Percentiles rank a stretch among this genome's conserved stretches.
These are phyloP conservation scores for Neofusicoccum ribis DNA, from an alignment of 2,329 filamentous ascomycete genomes.

Conservation along the genomic window DNA sequence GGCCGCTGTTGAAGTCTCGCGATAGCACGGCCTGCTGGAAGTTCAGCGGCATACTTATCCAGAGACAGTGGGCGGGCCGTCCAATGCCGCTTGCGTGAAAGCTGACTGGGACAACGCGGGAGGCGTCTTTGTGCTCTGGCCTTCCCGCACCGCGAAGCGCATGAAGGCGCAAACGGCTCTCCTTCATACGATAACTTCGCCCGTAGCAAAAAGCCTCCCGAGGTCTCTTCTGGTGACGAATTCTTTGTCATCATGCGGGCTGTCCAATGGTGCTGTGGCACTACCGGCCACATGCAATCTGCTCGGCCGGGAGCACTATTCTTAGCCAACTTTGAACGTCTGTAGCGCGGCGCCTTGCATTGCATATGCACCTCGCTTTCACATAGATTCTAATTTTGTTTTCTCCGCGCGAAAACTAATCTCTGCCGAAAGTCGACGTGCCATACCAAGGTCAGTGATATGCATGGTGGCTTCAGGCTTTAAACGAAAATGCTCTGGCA, in stretches of 20 bases:
- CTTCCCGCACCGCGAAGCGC: background rate
- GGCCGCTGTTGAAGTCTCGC: background rate
- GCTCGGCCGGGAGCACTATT: background rate
- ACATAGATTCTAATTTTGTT: background rate
- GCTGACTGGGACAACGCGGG: background rate
- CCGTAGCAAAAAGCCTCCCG: background rate
- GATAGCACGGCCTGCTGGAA: no score
- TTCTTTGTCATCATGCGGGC: background rate
- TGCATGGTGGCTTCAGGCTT: no score
- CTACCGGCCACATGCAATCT: background rate
- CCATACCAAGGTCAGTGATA: no score
- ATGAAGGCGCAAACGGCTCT: background rate
- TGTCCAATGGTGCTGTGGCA: background rate
- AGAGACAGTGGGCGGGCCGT: background rate
- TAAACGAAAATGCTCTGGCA: no score
- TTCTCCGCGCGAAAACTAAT: background rate
- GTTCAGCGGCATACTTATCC: no score
- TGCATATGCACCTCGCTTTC: background rate
- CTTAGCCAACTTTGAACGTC: slow-evolving; percentile 9
- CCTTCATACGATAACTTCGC: background rate
- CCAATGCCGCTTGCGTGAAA: background rate
- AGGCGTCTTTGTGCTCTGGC: background rate
- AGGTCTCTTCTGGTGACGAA: background rate
- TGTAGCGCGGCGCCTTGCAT: background rate
- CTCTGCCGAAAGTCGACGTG: no score